A percentile compares a stretch with the other conserved stretches of the same genome.
Conservation (phyloP, 805 yeast species). For the Brettanomyces sp. region DNA sequence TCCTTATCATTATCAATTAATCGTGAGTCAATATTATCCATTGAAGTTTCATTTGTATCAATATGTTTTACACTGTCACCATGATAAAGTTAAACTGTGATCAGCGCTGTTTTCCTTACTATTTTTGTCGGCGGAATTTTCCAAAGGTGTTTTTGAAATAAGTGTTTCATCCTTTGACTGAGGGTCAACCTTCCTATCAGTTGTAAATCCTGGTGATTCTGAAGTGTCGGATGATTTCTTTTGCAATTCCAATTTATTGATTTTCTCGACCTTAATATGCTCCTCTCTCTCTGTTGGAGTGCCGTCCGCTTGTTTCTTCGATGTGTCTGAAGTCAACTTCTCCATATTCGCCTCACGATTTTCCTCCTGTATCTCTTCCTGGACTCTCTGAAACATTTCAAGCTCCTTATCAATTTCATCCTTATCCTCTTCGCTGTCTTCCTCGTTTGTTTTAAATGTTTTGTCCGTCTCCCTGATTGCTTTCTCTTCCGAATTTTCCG, state of each 20-base stretch:
- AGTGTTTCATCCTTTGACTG: background rate
- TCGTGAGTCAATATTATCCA: too few species aligned
- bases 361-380: constrained; percentile 3
- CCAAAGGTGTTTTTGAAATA: background rate
- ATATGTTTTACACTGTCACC: background rate
- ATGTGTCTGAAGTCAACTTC: background rate
- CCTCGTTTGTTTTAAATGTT: background rate
- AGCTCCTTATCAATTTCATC: constrained; percentile 1
- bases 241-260: too few species aligned
- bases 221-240: too few species aligned
- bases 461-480: background rate
- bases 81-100: background rate
- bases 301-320: background rate
- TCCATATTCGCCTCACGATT: background rate
- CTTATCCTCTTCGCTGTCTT: background rate
- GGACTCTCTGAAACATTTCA: constrained; percentile 3
- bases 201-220: too few species aligned
- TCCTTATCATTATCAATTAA: background rate
- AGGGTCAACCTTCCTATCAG: too few species aligned
- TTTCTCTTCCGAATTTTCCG: background rate
- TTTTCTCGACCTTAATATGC: constrained; percentile 1
- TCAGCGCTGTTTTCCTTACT: background rate
- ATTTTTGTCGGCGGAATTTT: background rate
- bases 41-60: too few species aligned
- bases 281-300: background rate